Base-by-base conservation (phyloP, 768 basidiomycete genomes). In the Hortiboletus flavorubellus region DNA sequence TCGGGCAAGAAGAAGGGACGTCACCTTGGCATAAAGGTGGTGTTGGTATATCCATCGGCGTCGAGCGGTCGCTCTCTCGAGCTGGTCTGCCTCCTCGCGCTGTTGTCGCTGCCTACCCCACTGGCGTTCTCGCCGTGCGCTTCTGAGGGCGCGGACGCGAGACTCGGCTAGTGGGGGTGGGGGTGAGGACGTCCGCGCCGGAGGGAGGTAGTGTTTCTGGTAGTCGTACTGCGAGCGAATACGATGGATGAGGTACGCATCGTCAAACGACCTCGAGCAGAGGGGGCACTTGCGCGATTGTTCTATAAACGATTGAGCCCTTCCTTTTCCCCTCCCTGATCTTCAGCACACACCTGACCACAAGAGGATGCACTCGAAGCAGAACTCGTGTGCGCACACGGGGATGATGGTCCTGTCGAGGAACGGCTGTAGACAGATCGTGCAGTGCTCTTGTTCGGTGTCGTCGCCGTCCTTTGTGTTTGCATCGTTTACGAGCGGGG, bases 341-440 rank as follows among this genome's bases (percentile, higher is more conserved):
- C 14, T 21, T 21, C 8, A 43, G 21, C 38, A 73, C 80, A 60
- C 56, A 90, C 90, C 86, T 50, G 89, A 81, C 94, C 93, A 96
- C 1, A 93, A 72, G 45, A 88, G 74, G 23, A 97, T 78, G 68
- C 94, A 98, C 53, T 91, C 89, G 60, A 96, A 96, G 64, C 94
- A 98, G 65, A 95, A 95, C 65, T 91, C 89, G 75, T 98, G 94
- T 2, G 91, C 89, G 70, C 94, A 97, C 8, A 76, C 79, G 2
- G 93, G 91, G 26, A 96, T 76, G 38, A 95, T 79, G 0, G 93
- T 89, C 43, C 89, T 76, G 73, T 97, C 92, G 14, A 78, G 75
- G 49, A 94, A 75, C 11, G 74, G 56, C 63, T 95, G 91, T 23
- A 98, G 75, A 64, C 94, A 98, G 34, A 98, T 96, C 55, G 87